Base-by-base conservation (phyloP, 768 basidiomycete species). In the Thelephora ganbajun region DNA sequence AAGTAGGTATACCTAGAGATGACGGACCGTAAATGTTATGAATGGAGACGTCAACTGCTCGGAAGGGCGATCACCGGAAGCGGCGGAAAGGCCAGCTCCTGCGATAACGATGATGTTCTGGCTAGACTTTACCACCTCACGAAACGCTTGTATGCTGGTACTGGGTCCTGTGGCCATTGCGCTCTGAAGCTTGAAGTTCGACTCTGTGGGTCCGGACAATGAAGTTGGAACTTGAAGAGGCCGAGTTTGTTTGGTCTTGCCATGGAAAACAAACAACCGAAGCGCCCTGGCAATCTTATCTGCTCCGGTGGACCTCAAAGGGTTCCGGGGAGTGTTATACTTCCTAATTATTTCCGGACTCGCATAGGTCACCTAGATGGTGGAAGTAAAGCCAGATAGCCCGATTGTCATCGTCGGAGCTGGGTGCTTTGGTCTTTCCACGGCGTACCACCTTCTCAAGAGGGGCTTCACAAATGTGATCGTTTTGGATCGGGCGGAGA, bases 381-480 rank as follows among this genome's bases (percentile, higher is more conserved):
- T 36, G 13, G 18, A 33, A 37, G 35, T 44, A 14, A 22, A 35
- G 18, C 44, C 39, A 33, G 34, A 16, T 3, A 49, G 49, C n/a
- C 47, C 57, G 45, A 66, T 81, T 41, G 57, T 90, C 46, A 80
- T 92, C 51, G 68, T 89, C 37, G 89, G 89, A 22, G 80, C 85
- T 35, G 89, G 89, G 4, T 80, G 80, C 53, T 93, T 93, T 59
- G 92, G 92, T 5, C 66, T 88, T 44, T 92, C 89, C 14, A 85
- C 92, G 0, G 92, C 90, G 1, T 73, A 79, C 54, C 79, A 88
- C 59, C 77, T 94, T 45, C 68, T 93, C 44, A 60, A 66, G 47
- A 66, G 79, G 50, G 82, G 84, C 14, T 91, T 80, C 63, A 69
- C 62, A 13, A 57, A 80, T 49, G 72, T 94, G 52, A 86, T 78